A percentile compares a stretch with the other conserved stretches of the same genome.
Evolutionary conservation across 371 early-diverging fungal genomes (phyloP).

Genomic region (Nematocida sp.): DNA sequence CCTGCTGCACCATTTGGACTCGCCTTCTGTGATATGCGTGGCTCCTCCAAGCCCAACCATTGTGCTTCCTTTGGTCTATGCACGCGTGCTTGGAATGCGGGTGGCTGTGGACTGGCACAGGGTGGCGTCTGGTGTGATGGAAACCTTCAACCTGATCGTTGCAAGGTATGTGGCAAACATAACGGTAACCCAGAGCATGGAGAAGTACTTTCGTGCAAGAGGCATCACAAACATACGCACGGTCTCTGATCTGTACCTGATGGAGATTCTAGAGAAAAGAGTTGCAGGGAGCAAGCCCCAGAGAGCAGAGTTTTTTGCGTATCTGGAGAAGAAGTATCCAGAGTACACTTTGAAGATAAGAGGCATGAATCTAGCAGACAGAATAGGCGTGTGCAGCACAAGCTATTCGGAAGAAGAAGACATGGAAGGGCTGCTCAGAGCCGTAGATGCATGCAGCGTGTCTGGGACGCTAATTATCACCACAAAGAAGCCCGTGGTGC

Average conservation of each 20-base stretch:
- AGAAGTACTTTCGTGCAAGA: neutral
- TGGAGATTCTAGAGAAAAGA: neutral
- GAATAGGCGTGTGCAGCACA: constrained; percentile 45
- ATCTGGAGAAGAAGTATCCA: constrained; percentile 19
- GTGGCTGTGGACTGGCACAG: constrained; percentile 47
- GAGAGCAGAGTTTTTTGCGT: neutral
- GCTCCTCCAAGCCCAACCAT: constrained; percentile 22
- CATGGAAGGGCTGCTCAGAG: constrained; percentile 2
- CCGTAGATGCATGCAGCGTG: neutral
- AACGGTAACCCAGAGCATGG: constrained; percentile 10
- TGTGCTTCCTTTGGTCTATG: constrained; percentile 6
- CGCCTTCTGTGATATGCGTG: constrained; percentile 30
- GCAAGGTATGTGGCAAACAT: constrained; percentile 7
- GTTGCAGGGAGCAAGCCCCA: neutral
- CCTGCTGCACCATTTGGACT: too few relatives aligned
- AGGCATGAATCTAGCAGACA: neutral
- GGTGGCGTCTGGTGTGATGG: neutral
- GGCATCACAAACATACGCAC: neutral
- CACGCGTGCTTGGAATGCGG: neutral
- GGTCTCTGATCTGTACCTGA: constrained; percentile 12
- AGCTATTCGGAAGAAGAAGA: constrained; percentile 43
- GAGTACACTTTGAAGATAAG: constrained; percentile 1
- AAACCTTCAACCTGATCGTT: neutral
- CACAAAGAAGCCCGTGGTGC: constrained; percentile 17
- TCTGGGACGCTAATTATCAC: constrained; percentile 26